Evolutionary conservation across 2,329 filamentous ascomycete species (phyloP), one percentile per base, ranked within the genome.

Genomic region (Diaporthe citrichinensis): DNA sequence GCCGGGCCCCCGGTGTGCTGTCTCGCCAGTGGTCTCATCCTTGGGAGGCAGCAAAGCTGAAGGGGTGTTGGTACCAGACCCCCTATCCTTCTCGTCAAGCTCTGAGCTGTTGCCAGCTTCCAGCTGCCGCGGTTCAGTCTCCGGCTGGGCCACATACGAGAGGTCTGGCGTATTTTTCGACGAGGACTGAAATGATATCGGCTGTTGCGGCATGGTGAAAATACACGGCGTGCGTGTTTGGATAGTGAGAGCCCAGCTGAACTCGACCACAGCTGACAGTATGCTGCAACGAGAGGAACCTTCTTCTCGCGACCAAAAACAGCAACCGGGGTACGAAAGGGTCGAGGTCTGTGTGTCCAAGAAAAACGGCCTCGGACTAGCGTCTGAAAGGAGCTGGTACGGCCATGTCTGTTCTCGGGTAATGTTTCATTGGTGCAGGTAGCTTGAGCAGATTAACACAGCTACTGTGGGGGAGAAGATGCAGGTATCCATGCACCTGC

Each of bases 151-250:
- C 15, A 12, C n/a, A 9, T 41, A 41, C 9, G 65, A 69, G 15
- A 31, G 15, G n/a, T 20, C 14, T 3, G n/a, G 6, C 17, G n/a
- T 39, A 12, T 20, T 23, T n/a, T 55, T 36, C n/a, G n/a, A 49
- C 1, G 61, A 55, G 2, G n/a, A 4, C 49, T 28, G 46, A 15
- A 8, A 23, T 41, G 15, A 9, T 2, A 1, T 34, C 49, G 23
- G 14, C 49, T 55, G 23, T n/a, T 28, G n/a, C 65, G 34, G 49
- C 65, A 69, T 69, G 23, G 15, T 69, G 65, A 55, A 69, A 69
- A 55, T 31, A 41, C 65, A 55, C 23, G n/a, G 8, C n/a, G 15
- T 8, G 46, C 8, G 5, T 31, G 15, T 14, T 23, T 20, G 55
- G 49, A 25, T 14, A 69, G 44, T 53, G 46, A 28, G 39, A 36